Percentiles rank a stretch among this genome's conserved stretches.
Evolutionary conservation across 768 basidiomycete species (phyloP).

Genomic region (Trametes cingulata): DNA sequence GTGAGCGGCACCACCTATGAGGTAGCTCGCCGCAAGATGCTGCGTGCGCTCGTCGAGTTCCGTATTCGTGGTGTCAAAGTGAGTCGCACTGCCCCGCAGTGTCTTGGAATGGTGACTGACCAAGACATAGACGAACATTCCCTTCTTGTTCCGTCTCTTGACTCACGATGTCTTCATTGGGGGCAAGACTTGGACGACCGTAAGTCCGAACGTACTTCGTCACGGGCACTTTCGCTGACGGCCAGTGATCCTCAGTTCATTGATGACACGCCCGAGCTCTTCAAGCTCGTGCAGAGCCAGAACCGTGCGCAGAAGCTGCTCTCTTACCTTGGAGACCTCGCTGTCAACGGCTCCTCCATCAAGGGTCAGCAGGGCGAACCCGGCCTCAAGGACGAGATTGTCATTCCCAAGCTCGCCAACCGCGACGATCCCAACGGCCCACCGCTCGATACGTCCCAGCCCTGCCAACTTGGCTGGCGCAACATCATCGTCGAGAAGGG

Average conservation of each 20-base stretch:
- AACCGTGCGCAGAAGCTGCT: conserved; percentile 98
- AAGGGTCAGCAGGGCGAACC: conserved; percentile 97
- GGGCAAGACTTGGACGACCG: conserved; percentile 98
- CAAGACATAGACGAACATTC: conserved; percentile 84
- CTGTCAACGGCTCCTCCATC: conserved; percentile 97
- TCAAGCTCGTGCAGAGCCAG: conserved; percentile 96
- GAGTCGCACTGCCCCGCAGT: not conserved
- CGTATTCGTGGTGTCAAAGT: conserved; percentile 99
- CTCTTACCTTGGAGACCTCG: conserved; percentile 95
- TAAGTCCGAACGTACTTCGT: conserved; percentile 33
- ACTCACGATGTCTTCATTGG: conserved; percentile 96
- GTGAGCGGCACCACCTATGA: conserved; percentile 98
- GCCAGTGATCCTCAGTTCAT: conserved; percentile 68
- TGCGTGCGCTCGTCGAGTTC: conserved; percentile 99
- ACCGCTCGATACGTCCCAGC: conserved; percentile 74
- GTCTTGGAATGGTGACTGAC: not conserved
- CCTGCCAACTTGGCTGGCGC: conserved; percentile 92
- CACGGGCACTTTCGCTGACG: not conserved
- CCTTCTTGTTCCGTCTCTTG: conserved; percentile 96
- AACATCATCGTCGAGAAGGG: conserved; percentile 98
- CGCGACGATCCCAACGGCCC: conserved; percentile 73
- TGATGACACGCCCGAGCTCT: conserved; percentile 98
- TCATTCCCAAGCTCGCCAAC: conserved; percentile 78
- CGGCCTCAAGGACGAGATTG: conserved; percentile 86
- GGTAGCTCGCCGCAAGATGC: conserved; percentile 98